phyloP scores from a whole-genome alignment of 2,329 filamentous ascomycete species.

The Sporothrix variecibatus region DNA sequence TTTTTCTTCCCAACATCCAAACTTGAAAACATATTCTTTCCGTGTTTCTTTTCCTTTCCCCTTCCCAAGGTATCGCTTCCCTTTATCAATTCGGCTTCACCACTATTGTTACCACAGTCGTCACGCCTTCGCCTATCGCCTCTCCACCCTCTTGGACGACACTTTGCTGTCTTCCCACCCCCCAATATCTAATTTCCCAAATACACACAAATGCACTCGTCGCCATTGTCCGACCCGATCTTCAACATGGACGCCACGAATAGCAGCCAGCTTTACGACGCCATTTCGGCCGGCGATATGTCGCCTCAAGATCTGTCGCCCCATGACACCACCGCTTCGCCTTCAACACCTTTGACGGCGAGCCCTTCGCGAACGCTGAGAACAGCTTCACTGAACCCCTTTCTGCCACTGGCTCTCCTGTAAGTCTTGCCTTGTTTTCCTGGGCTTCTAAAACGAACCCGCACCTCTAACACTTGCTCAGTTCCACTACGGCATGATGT shows the following conservation, averaged over 20 bases:
- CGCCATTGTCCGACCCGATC: neutral
- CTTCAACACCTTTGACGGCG: neutral
- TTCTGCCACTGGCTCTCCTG: neutral
- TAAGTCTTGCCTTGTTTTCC: neutral
- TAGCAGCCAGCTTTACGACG: neutral
- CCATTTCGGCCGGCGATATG: no score
- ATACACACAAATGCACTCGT: neutral
- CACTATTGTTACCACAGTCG: neutral
- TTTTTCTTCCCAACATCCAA: neutral
- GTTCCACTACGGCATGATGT: neutral
- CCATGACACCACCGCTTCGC: neutral
- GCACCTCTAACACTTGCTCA: neutral
- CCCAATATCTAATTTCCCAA: neutral
- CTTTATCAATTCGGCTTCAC: neutral
- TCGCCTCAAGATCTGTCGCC: neutral
- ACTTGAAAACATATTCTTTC: neutral
- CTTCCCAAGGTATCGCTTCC: neutral
- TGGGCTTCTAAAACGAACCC: neutral
- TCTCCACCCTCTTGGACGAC: neutral
- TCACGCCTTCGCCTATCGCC: neutral
- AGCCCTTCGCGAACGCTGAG: neutral
- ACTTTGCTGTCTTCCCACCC: neutral
- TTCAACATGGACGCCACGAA: conserved; percentile 1
- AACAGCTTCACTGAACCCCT: neutral
- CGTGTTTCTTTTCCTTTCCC: neutral